Base-by-base conservation (phyloP, 2,329 filamentous ascomycete genomes). In the Fusarium aywerte region DNA sequence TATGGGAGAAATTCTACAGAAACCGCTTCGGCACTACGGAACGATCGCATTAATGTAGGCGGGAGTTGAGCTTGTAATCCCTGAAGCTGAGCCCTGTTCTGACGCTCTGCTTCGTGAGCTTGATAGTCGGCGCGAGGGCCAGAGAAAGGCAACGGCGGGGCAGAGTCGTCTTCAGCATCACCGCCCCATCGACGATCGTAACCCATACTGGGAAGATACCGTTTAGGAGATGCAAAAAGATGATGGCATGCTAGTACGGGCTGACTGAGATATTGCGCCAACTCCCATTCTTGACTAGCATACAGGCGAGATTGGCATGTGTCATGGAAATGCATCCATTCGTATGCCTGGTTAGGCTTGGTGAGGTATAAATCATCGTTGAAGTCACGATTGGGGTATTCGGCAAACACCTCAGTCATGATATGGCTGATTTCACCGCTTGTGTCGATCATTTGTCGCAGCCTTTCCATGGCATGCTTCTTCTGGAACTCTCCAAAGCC, bases 311-410 rank as follows among this genome's bases (percentile, higher is more conserved):
- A 89, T 23, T 92, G 93, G 65, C 97, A 89, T 1, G 84, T 82
- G 73, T 98, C 96, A 78, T 97, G 92, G 78, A 99, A 98, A 77
- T 96, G 85, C 55, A 99, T 86, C 96, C 96, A 99, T 74, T 97
- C 95, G 77, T 97, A 97, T 1, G 92, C 92, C 76, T 86, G 82
- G 68, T 90, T 89, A 0, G 96, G 96, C 75, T 99, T 99, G 32
- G 90, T 92, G 31, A 99, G 88, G 70, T 92, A 90, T 1, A 90
- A 91, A 77, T 99, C 96, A 76, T 99, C 96, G 80, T 97, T 96
- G 79, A 91, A 99, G 20, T 93, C 89, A 71, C 93, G 92, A 39
- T 88, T 89, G 0, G 95, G 93, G 76, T 97, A 99, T 68, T 91
- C 87, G 21, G 91, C 84, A 74, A 97, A 97, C 71, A 96, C 90